A percentile compares a stretch with the other conserved stretches of the same genome.
phyloP scores from a whole-genome alignment of 768 basidiomycete genomes.

The Hericium erinaceus region DNA sequence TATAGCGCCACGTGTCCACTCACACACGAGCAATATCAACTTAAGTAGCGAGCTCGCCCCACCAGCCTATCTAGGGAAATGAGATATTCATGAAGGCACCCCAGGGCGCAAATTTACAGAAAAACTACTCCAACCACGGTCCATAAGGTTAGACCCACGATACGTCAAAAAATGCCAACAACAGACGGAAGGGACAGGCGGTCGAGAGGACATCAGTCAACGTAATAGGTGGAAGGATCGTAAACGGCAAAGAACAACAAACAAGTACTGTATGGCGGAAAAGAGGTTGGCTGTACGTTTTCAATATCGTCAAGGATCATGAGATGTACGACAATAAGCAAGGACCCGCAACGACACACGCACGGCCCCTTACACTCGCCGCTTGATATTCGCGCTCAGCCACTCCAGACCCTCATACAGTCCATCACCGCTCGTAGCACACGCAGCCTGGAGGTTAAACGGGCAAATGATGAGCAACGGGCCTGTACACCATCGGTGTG shows the following conservation, averaged over 20 bases:
- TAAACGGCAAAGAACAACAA: constrained; percentile 17
- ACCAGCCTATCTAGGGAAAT: constrained; percentile 7
- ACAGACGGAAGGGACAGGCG: not conserved
- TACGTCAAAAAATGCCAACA: constrained; percentile 11
- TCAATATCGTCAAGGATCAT: constrained; percentile 47
- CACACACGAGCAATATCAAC: not conserved
- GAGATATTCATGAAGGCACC: constrained; percentile 6
- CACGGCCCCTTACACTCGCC: constrained; percentile 50
- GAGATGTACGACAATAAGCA: constrained; percentile 44
- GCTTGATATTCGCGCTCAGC: constrained; percentile 87
- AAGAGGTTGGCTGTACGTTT: constrained; percentile 5
- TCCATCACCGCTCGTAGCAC: constrained; percentile 97
- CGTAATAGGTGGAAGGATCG: constrained; percentile 14
- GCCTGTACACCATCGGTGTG: not conserved
- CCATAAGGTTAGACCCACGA: constrained; percentile 10
- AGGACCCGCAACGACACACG: constrained; percentile 31
- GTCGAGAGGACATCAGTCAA: constrained; percentile 1
- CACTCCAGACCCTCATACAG: constrained; percentile 98
- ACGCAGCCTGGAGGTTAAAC: constrained; percentile 62
- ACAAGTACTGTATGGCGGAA: constrained; percentile 10
- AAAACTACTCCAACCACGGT: constrained; percentile 5
- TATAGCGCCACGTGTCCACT: too few relatives aligned
- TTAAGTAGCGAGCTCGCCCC: not conserved
- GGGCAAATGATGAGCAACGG: too few relatives aligned
- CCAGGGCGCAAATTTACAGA: constrained; percentile 5